Evolutionary conservation across 2,329 filamentous ascomycete species (phyloP), one percentile per base, ranked within the genome.

Genomic region (Sphaerostilbella broomeana): DNA sequence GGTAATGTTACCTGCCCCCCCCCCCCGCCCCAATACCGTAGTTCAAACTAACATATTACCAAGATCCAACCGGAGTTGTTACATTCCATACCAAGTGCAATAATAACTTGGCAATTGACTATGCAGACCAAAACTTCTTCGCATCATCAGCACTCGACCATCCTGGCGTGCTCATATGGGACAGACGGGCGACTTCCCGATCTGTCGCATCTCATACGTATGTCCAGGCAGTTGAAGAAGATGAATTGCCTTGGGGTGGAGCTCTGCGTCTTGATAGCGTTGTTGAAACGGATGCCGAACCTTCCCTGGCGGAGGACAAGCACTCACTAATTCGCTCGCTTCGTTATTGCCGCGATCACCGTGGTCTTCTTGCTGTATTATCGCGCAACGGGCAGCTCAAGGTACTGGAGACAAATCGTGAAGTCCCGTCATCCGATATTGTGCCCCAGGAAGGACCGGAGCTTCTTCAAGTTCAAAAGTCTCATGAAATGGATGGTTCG

Each of bases 41-140:
- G n/a, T n/a, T n/a, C n/a, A n/a, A n/a, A n/a, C n/a, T n/a, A n/a
- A n/a, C n/a, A 12, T 27, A 18, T 37, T 9, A 41, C 16, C 62
- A 65, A 67, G 70, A 73, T 24, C 64, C 72, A 22, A 66, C 67
- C 11, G 65, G 68, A 15, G 71, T 72, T 6, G 65, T 75, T 33
- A 77, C 68, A n/a, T 81, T 80, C 47, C 73, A 73, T 45, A 83
- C 79, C 4, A 77, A 75, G 49, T 80, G 77, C 51, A 81, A 79
- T 57, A 83, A 83, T 50, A 83, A 83, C 47, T 58, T 92, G 39
- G 76, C 84, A 12, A 85, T 92, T 44, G 85, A 92, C 62, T 85
- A 84, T 44, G 69, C 79, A 16, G 84, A 94, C 51, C 78, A 82
- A 48, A 88, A 92, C 51, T 90, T 88, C 59, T 90, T 92, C 62